These are phyloP conservation scores for Marvania coccoides DNA, from an alignment of 139 green algal species.

Conservation along the genomic window DNA sequence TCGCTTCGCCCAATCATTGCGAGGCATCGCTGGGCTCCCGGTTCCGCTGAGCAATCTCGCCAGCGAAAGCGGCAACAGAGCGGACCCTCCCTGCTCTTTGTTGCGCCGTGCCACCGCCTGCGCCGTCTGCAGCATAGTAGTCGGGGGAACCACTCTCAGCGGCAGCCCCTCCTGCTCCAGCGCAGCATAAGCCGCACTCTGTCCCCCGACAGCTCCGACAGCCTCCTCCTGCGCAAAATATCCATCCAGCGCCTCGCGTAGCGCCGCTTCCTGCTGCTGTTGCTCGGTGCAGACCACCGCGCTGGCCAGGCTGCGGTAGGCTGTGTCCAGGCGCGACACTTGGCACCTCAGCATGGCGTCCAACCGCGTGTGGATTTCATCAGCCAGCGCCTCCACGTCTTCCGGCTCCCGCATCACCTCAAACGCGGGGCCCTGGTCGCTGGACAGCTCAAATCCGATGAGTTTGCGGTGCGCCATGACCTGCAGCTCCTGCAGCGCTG, in stretches of 20 bases:
- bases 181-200: neutral
- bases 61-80: slow-evolving; percentile 22
- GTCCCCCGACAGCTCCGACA: neutral
- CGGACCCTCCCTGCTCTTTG: neutral
- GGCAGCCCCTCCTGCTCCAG: slow-evolving; percentile 19
- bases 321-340: slow-evolving; percentile 40
- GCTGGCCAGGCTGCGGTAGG: slow-evolving; percentile 21
- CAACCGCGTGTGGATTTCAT: slow-evolving; percentile 20
- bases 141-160: slow-evolving; percentile 6
- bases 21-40: slow-evolving; percentile 47
- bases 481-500: slow-evolving; percentile 29
- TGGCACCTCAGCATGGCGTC: slow-evolving; percentile 13
- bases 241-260: slow-evolving; percentile 23
- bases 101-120: slow-evolving; percentile 11
- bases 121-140: slow-evolving; percentile 7
- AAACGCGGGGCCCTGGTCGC: slow-evolving; percentile 30
- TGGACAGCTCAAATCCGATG: slow-evolving; percentile 54
- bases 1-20: slow-evolving; percentile 40
- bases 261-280: slow-evolving; percentile 27
- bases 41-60: slow-evolving; percentile 65
- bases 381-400: slow-evolving; percentile 26
- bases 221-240: slow-evolving; percentile 45
- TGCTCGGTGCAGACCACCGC: slow-evolving; percentile 11
- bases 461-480: slow-evolving; percentile 38
- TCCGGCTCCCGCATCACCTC: slow-evolving; percentile 21